Conservation (phyloP, 257 asterid species). For the Cynanchum wilfordii region DNA sequence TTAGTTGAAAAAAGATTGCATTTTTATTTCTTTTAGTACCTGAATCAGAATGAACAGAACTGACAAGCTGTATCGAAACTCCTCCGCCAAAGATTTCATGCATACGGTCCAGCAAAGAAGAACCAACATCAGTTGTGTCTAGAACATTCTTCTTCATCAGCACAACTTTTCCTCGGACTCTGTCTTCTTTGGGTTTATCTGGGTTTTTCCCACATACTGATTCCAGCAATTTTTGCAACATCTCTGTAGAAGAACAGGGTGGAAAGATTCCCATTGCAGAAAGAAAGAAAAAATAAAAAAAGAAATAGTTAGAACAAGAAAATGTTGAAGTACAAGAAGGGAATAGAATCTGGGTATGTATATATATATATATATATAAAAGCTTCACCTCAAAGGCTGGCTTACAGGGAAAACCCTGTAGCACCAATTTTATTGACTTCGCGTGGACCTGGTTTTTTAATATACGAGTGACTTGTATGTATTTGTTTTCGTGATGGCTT, state of each 20-base stretch:
- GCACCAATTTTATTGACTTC: neutral
- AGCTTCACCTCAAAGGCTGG: neutral
- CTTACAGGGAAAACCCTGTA: neutral
- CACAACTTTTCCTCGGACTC: slow-evolving; percentile 46
- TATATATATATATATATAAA: neutral
- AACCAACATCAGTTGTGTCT: slow-evolving; percentile 42
- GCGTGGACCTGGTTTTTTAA: neutral
- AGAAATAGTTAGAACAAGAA: neutral
- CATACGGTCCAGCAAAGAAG: slow-evolving; percentile 53
- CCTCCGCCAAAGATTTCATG: slow-evolving; percentile 55
- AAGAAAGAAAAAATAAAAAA: too few relatives aligned
- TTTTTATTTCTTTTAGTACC: too few relatives aligned
- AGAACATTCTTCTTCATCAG: slow-evolving; percentile 57
- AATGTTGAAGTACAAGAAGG: neutral
- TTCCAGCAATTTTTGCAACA: slow-evolving; percentile 35
- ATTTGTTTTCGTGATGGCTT: too few relatives aligned
- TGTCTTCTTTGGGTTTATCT: slow-evolving; percentile 21
- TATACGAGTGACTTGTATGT: too few relatives aligned
- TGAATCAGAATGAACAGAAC: slow-evolving; percentile 33
- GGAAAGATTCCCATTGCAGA: slow-evolving; percentile 2
- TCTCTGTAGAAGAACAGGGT: slow-evolving; percentile 20
- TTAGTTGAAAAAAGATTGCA: too few relatives aligned
- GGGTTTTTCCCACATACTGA: slow-evolving; percentile 35
- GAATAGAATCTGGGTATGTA: neutral
- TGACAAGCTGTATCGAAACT: slow-evolving; percentile 55